Conservation (phyloP, 2,329 filamentous ascomycete species). For the Colletotrichum sp. region DNA sequence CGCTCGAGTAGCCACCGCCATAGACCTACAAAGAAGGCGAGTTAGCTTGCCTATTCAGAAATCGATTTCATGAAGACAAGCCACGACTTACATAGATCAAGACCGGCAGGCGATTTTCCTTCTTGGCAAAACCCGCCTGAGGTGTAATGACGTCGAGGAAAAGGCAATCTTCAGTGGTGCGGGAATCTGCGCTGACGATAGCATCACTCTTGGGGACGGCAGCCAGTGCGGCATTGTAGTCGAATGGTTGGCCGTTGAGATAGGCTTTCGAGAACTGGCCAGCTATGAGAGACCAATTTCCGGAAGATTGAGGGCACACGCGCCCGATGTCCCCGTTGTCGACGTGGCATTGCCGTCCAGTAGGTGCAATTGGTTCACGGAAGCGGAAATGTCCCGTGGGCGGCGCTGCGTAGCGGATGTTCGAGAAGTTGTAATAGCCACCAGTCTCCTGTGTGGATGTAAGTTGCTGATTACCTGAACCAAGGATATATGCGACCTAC, state of each 20-base stretch:
- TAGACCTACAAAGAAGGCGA: neutral
- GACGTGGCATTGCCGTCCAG: conserved; percentile 30
- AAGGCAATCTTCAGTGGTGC: neutral
- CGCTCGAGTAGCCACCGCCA: conserved; percentile 1
- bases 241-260: neutral
- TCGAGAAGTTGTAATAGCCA: conserved; percentile 38
- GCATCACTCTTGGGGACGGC: conserved; percentile 24
- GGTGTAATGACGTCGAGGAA: neutral
- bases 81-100: neutral
- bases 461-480: too few relatives aligned
- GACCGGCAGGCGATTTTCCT: neutral
- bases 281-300: neutral
- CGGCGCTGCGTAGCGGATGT: conserved; percentile 44
- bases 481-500: neutral
- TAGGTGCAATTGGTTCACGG: conserved; percentile 31
- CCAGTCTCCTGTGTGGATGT: conserved; percentile 21
- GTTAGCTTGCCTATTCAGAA: neutral
- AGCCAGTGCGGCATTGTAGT: neutral
- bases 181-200: neutral
- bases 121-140: neutral
- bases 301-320: neutral
- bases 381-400: conserved; percentile 42
- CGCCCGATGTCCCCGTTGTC: conserved; percentile 25
- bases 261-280: neutral
- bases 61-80: neutral